Percentiles rank a stretch among this genome's conserved stretches.
Evolutionary conservation across 164 flowering plant species (phyloP).

Genomic region (Taxillus chinensis): DNA sequence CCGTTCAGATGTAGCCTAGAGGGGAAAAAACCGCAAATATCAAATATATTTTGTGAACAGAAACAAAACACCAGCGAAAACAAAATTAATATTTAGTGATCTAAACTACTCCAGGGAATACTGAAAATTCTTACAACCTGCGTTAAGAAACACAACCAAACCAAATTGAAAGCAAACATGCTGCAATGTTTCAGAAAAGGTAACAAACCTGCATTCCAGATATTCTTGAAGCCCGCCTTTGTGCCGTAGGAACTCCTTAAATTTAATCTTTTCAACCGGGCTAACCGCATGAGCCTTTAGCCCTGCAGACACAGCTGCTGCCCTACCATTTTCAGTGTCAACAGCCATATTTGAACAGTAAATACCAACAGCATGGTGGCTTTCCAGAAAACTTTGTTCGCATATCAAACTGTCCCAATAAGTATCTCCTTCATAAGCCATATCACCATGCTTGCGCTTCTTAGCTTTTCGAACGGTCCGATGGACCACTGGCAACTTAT

Average conservation of each 20-base stretch:
- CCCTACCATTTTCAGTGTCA: constrained; percentile 53
- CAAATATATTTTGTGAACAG: no score
- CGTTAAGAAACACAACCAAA: not conserved
- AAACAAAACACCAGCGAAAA: no score
- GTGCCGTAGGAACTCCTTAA: constrained; percentile 83
- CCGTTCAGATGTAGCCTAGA: no score
- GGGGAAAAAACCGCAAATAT: no score
- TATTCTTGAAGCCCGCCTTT: constrained; percentile 92
- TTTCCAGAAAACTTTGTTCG: constrained; percentile 35
- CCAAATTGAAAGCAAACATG: not conserved
- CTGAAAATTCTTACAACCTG: no score
- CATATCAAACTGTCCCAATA: constrained; percentile 71
- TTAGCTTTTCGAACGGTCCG: constrained; percentile 48
- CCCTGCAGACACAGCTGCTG: constrained; percentile 82
- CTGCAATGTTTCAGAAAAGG: constrained; percentile 4
- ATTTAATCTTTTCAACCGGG: constrained; percentile 78
- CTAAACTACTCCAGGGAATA: no score
- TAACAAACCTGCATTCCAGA: constrained; percentile 79
- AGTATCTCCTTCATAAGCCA: constrained; percentile 96
- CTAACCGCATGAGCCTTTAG: constrained; percentile 72
- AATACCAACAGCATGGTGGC: constrained; percentile 19
- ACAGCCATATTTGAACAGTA: constrained; percentile 22
- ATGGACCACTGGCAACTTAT: constrained; percentile 25
- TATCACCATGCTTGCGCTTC: constrained; percentile 72
- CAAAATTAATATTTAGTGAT: no score